Evolutionary conservation across 441 rosid species (phyloP).

Genomic region (Geranium incanum): DNA sequence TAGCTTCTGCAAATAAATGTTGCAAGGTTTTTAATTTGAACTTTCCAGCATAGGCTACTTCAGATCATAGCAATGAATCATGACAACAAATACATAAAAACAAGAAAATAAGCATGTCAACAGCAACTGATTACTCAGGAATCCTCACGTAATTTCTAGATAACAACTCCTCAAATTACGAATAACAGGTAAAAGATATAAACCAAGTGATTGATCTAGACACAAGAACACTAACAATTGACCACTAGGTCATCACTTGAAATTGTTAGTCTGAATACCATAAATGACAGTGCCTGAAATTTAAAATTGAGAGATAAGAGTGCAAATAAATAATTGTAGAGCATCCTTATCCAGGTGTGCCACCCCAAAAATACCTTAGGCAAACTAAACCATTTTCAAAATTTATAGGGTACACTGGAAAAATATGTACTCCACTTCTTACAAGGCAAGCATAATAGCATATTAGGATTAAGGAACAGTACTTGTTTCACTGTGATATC

Average conservation of each 20-base stretch:
- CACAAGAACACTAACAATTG: not conserved
- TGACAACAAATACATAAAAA: not conserved
- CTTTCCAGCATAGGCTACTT: not conserved
- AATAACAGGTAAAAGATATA: not conserved
- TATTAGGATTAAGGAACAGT: not conserved
- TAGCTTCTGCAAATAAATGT: constrained; percentile 4
- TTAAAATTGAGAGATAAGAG: not conserved
- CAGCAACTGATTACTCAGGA: not conserved
- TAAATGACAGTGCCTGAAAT: not conserved
- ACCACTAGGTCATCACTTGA: not conserved
- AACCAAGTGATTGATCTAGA: not conserved
- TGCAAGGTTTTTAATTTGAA: not conserved
- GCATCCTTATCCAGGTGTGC: not conserved
- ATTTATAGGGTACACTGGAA: too few relatives aligned
- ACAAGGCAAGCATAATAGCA: not conserved
- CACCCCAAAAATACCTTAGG: too few relatives aligned
- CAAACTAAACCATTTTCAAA: too few relatives aligned
- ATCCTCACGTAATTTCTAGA: not conserved
- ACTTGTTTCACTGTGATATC: not conserved
- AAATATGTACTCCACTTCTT: not conserved
- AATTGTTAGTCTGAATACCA: constrained; percentile 1
- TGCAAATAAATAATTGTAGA: not conserved
- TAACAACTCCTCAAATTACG: not conserved
- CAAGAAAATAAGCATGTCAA: not conserved
- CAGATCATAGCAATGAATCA: not conserved